A percentile compares a stretch with the other conserved stretches of the same genome.
Evolutionary conservation across 805 yeast genomes (phyloP).

Genomic region (Millerozyma miso): DNA sequence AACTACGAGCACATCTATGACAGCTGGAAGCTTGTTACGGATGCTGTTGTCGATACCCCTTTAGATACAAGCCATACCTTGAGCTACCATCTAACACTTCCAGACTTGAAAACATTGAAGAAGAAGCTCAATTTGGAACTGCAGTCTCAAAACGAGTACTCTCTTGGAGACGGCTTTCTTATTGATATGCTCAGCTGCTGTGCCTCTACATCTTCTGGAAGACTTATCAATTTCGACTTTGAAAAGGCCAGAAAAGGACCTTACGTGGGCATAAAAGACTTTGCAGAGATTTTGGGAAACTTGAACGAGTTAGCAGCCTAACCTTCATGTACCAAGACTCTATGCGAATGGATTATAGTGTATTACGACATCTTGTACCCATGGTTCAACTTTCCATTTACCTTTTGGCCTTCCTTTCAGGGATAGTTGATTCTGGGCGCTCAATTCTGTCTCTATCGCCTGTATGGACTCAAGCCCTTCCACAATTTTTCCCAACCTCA

Average conservation of each 20-base stretch:
- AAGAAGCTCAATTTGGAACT: slow-evolving; percentile 25
- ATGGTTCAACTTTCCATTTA: slow-evolving; percentile 11
- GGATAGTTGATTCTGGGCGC: slow-evolving; percentile 4
- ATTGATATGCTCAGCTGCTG: slow-evolving; percentile 42
- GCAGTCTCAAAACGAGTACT: slow-evolving; percentile 8
- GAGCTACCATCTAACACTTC: slow-evolving; percentile 19
- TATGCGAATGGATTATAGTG: slow-evolving; percentile 13
- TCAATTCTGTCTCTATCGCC: slow-evolving; percentile 9
- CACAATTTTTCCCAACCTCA: slow-evolving; percentile 13
- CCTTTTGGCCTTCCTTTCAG: slow-evolving; percentile 16
- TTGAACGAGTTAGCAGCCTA: slow-evolving; percentile 31
- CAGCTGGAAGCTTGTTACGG: slow-evolving; percentile 34
- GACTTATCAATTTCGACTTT: slow-evolving; percentile 25
- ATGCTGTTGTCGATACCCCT: neutral
- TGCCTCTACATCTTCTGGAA: slow-evolving; percentile 23
- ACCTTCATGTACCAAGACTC: too few species aligned
- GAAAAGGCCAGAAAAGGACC: slow-evolving; percentile 21
- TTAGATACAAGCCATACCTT: slow-evolving; percentile 1
- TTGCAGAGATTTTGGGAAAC: slow-evolving; percentile 38
- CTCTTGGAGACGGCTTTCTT: slow-evolving; percentile 27
- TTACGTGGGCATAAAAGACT: slow-evolving; percentile 32
- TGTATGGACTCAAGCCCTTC: slow-evolving; percentile 16
- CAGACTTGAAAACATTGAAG: slow-evolving; percentile 29
- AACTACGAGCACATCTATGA: slow-evolving; percentile 21
- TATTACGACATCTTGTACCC: slow-evolving; percentile 12